Base-by-base conservation (phyloP, 495 filamentous ascomycete genomes). In the Lasiosphaeriaceae sp. region DNA sequence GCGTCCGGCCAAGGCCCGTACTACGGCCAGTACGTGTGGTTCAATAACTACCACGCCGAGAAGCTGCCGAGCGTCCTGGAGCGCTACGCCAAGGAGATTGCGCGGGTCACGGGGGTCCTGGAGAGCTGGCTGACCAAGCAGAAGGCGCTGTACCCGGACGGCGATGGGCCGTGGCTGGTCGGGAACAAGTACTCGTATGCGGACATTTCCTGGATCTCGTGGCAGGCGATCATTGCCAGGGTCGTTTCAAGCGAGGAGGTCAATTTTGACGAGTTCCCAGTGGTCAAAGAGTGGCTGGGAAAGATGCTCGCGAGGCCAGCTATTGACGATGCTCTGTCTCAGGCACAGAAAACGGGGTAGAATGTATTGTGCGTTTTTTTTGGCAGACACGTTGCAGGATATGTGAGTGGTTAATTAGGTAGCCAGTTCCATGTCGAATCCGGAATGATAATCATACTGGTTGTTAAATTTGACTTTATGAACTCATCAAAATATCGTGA, bases 1-100 rank as follows among this genome's bases (percentile, higher is more conserved):
- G 72, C 77, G 61, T 79, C 77, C 2, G 85, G 86, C n/a, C 87
- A 90, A 67, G 86, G 84, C 1, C 86, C 86, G 0, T 89, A 87
- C 71, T 89, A 77, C 60, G 82, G 84, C 19, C 83, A 86, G 64
- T 72, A 71, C 0, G 65, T 60, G 16, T 76, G 75, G 70, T 66
- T 90, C 70, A 66, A 50, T 6, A 59, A 59, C 9, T 77, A 62
- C 58, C 84, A 90, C 71, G 37, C 75, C 0, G 84, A 87, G 68
- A 74, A 83, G 67, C 20, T 88, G 19, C 77, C 74, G 12, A 81
- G 74, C 29, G 86, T 82, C 1, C 65, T 80, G 9, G 78, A 83
- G 26, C 77, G 86, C 8, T 90, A 89, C 51, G 22, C 68, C 14
- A 80, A 80, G 8, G 87, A 90, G 67, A 68, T 84, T 16, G 69